A percentile compares a stretch with the other conserved stretches of the same genome.
Conservation (phyloP, 345 rosid genomes). For the Stellera chamaejasme region DNA sequence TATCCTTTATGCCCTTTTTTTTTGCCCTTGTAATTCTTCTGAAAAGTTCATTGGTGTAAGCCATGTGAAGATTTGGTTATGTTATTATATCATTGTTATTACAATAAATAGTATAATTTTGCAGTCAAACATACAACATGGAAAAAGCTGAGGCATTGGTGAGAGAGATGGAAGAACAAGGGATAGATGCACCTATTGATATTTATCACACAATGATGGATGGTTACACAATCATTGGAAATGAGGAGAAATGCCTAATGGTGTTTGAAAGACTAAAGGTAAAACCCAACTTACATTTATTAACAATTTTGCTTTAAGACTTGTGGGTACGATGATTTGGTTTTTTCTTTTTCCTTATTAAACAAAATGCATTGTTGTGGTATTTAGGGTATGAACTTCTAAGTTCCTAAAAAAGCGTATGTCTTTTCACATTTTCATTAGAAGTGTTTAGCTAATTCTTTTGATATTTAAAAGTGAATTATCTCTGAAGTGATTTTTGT, state of each 20-base stretch:
- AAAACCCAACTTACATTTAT: slow-evolving; percentile 3
- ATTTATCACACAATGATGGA: slow-evolving; percentile 98
- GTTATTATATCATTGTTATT: not conserved
- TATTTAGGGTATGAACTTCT: too few species aligned
- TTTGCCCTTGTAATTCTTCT: too few species aligned
- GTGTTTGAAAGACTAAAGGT: slow-evolving; percentile 94
- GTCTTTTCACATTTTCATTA: too few species aligned
- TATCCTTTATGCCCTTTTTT: too few species aligned
- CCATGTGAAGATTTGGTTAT: slow-evolving; percentile 4
- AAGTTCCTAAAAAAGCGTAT: too few species aligned
- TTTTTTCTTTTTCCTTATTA: too few species aligned
- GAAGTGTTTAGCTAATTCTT: too few species aligned
- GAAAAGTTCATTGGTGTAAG: slow-evolving; percentile 6
- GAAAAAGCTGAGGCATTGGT: slow-evolving; percentile 78
- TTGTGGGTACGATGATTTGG: too few species aligned
- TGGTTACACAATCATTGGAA: slow-evolving; percentile 75
- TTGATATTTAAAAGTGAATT: too few species aligned
- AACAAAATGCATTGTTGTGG: too few species aligned
- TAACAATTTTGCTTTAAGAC: too few species aligned
- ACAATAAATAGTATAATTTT: not conserved
- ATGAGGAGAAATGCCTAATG: slow-evolving; percentile 77
- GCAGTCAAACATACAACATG: slow-evolving; percentile 76
- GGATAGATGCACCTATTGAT: slow-evolving; percentile 86
- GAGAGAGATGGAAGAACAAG: slow-evolving; percentile 96
- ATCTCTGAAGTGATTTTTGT: too few species aligned